Evolutionary conservation across 2,329 filamentous ascomycete genomes (phyloP).

Genomic region (Bertia moriformis): DNA sequence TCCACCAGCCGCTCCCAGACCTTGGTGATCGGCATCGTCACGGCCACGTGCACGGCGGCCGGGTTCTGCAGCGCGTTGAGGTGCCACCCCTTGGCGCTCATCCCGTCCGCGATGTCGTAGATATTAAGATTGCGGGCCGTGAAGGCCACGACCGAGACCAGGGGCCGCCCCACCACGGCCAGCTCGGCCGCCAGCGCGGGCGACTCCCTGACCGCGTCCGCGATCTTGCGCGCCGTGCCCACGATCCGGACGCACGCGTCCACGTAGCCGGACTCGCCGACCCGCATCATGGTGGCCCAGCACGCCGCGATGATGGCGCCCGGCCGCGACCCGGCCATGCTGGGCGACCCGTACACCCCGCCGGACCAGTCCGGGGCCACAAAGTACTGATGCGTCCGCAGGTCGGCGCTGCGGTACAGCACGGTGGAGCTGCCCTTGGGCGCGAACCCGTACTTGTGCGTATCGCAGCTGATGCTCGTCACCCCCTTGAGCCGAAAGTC

Average conservation of each 20-base stretch:
- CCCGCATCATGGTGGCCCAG: slow-evolving; percentile 81
- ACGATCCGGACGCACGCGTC: slow-evolving; percentile 79
- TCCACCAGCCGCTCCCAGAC: slow-evolving; percentile 66
- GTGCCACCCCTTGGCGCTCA: slow-evolving; percentile 80
- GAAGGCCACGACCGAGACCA: slow-evolving; percentile 85
- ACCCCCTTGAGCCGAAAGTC: slow-evolving; percentile 92
- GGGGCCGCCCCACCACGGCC: slow-evolving; percentile 66
- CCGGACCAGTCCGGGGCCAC: slow-evolving; percentile 89
- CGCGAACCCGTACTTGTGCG: slow-evolving; percentile 97
- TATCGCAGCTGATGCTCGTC: slow-evolving; percentile 90
- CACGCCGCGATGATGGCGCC: slow-evolving; percentile 90
- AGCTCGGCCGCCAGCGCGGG: slow-evolving; percentile 59
- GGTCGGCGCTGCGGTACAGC: slow-evolving; percentile 67
- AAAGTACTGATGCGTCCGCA: slow-evolving; percentile 90
- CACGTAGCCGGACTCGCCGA: slow-evolving; percentile 79
- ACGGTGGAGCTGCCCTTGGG: slow-evolving; percentile 93
- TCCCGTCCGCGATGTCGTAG: slow-evolving; percentile 85
- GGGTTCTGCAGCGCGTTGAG: slow-evolving; percentile 86
- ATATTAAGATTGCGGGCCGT: slow-evolving; percentile 71
- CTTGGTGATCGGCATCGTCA: slow-evolving; percentile 73
- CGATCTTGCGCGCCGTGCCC: slow-evolving; percentile 70
- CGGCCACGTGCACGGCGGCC: slow-evolving; percentile 82
- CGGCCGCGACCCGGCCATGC: slow-evolving; percentile 78
- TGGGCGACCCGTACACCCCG: slow-evolving; percentile 87
- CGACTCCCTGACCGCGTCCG: slow-evolving; percentile 55